Evolutionary conservation across 163 green algal species (phyloP), one percentile per base, ranked within the genome.

Genomic region (Coccomyxa subellipsoidea): DNA sequence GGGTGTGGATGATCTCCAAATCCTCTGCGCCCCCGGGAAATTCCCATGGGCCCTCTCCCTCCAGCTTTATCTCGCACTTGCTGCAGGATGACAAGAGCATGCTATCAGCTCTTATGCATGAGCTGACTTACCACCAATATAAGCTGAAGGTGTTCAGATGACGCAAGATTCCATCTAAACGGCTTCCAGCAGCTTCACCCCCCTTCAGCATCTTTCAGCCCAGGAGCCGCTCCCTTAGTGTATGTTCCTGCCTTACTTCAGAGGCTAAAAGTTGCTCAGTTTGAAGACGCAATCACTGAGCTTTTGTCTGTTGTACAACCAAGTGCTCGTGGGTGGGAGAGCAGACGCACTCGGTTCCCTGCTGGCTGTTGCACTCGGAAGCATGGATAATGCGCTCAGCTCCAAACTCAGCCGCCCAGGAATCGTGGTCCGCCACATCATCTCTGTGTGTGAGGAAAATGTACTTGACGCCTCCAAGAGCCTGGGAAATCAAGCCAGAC

Each of bases 381-480:
- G 39, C 77, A 82, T 91, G 89, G 27, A 92, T 90, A 78, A 92
- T 87, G 31, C 89, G 83, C 39, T 79, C 10, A 0, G 66, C 77
- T 0, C 80, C 83, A 21, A 90, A 77, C n/a, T 70, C 78, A 8
- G 81, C 79, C 4, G 84, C 85, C 88, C 88, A 92, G 21, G 69
- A 81, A 0, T 38, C 84, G 47, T 92, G 88, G 34, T 86, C 87
- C 0, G 36, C 69, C 32, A 92, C 88, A 59, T 82, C 78, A 35
- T 90, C 88, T 6, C 77, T 32, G 83, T 92, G 89, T 0, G 83
- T 88, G 15, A 92, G 76, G 76, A 90, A 89, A 15, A 91, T 89
- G 70, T 86, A 92, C 6, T 83, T 78, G 27, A 85, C 84, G 34
- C 87, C 87, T 3, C 89, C 89, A 59, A 90, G 47, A 29, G 69